Base-by-base conservation (phyloP, 2,329 filamentous ascomycete genomes). In the Simplicillium aogashimaense region DNA sequence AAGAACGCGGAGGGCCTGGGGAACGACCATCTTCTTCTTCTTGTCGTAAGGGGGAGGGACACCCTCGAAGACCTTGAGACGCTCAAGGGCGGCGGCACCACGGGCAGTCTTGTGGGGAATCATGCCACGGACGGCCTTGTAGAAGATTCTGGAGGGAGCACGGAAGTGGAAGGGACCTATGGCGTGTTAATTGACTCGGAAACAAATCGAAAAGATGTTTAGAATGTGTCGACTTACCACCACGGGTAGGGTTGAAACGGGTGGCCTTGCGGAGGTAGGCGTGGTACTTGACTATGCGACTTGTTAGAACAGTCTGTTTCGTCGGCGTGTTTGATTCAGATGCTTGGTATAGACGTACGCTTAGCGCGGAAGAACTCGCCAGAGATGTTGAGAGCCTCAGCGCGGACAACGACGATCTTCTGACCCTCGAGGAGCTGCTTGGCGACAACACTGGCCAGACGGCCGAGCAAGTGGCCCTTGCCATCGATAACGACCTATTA, bases 311-410 rank as follows among this genome's bases (percentile, higher is more conserved):
- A 20, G 28, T 28, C 40, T 45, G 39, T 46, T 28, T 42, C 43
- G 46, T 41, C 35, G 40, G 46, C 50, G 47, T 50, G 48, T 52
- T 36, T 29, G 37, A 35, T 40, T 35, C 31, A 38, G 30, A 7
- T 31, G 7, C 3, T 28, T 42, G 45, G 43, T 38, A 44, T 50
- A 51, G 63, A 95, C 90, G 72, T 95, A 98, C 92, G 85, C 85
- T 98, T 98, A 58, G 90, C 83, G 71, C 92, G 88, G 86, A 98
- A 98, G 86, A 98, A 98, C 79, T 97, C 92, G 76, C 92, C 92
- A 58, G 92, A 98, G 81, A 98, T 98, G 83, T 98, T 98, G 70
- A 98, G 82, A 61, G 87, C 88, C 77, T 98, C 92, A 74, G 86
- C 94, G 78, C 92, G 87, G 68, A 98, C 92, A 59, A 98, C 77